Evolutionary conservation across 139 green algal genomes (phyloP).

Genomic region (Chlamydomonas sphaeroides): DNA sequence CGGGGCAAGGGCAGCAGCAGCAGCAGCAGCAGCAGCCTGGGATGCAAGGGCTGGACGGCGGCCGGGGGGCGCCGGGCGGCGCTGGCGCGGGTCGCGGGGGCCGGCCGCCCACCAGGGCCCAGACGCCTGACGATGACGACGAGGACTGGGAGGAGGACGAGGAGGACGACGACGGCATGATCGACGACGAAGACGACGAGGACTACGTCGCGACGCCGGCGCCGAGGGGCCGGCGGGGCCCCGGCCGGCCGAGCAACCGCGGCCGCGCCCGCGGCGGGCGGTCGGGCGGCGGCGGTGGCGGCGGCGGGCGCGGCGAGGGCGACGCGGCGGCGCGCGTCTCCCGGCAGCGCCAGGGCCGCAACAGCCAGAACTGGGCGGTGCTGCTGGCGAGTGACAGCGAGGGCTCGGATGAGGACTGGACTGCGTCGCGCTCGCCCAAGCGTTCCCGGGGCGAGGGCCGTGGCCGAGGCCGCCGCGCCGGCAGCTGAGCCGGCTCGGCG

Average conservation of each 20-base stretch:
- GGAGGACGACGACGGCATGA: constrained; percentile 9
- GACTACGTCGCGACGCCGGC: neutral
- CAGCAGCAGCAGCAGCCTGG: too few species aligned
- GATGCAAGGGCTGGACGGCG: too few species aligned
- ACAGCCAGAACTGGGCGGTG: constrained; percentile 31
- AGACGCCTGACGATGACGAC: neutral
- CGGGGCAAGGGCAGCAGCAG: too few species aligned
- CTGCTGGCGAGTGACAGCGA: constrained; percentile 32
- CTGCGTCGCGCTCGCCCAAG: too few species aligned
- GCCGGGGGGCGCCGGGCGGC: neutral
- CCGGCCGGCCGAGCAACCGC: neutral
- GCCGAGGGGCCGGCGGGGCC: neutral
- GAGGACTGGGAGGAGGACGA: constrained; percentile 23
- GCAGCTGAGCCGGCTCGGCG: too few species aligned
- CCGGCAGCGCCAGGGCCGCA: neutral
- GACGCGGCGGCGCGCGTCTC: neutral
- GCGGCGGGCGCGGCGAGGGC: neutral
- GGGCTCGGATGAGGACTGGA: constrained; percentile 13
- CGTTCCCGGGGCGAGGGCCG: too few species aligned
- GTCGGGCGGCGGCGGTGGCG: neutral
- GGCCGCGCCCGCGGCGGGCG: neutral
- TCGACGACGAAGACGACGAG: neutral
- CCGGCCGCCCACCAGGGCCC: neutral
- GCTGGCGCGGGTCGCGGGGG: neutral
- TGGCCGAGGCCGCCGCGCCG: too few species aligned